Evolutionary conservation across 2,329 filamentous ascomycete genomes (phyloP).

Genomic region (Hypoxylon sp.): DNA sequence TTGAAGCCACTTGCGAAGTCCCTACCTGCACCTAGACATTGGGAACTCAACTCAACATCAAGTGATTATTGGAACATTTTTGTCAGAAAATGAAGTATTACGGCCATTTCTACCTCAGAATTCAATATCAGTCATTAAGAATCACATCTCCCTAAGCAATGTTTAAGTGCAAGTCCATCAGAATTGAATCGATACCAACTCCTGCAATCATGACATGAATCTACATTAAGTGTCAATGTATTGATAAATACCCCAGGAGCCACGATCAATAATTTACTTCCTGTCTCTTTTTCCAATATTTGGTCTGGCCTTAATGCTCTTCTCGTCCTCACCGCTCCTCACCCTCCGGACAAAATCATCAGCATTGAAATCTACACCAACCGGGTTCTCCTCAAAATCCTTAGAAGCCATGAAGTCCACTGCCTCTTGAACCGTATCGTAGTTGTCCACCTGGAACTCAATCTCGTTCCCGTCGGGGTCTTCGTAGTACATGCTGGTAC

Average conservation of each 20-base stretch:
- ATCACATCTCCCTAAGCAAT: too few species aligned
- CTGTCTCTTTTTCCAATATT: conserved; percentile 27
- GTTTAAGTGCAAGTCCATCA: too few species aligned
- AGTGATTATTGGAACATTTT: too few species aligned
- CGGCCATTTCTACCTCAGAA: too few species aligned
- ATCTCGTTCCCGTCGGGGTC: conserved; percentile 33
- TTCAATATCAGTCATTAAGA: too few species aligned
- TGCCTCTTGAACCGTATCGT: conserved; percentile 18
- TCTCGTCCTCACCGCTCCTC: conserved; percentile 24
- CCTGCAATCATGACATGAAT: too few species aligned
- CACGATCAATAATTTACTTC: conserved; percentile 2
- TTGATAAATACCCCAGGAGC: neutral
- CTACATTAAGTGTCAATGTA: neutral
- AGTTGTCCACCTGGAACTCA: conserved; percentile 36
- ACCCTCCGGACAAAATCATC: conserved; percentile 26
- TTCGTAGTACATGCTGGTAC: conserved; percentile 33
- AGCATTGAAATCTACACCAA: conserved; percentile 22
- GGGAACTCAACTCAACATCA: too few species aligned
- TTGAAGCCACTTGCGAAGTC: too few species aligned
- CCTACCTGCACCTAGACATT: too few species aligned
- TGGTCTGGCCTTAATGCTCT: conserved; percentile 24
- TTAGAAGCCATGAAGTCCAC: conserved; percentile 28
- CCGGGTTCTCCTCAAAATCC: conserved; percentile 28
- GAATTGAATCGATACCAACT: too few species aligned
- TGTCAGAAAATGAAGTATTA: too few species aligned